phyloP scores from a whole-genome alignment of 371 early-diverging fungal species.

The Synchytrium microbalum region DNA sequence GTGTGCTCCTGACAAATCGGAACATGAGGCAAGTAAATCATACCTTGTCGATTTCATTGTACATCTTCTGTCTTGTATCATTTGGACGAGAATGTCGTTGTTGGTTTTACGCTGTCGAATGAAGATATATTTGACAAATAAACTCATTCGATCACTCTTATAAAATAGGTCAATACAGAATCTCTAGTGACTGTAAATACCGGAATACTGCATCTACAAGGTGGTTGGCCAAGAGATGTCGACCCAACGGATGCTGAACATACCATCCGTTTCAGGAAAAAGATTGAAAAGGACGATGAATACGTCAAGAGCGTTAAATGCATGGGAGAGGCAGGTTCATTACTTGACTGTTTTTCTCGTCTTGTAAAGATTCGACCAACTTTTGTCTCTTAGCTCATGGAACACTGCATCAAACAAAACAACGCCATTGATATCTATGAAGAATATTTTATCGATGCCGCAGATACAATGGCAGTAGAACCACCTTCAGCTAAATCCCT shows the following conservation, averaged over 20 bases:
- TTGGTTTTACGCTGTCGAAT: background rate
- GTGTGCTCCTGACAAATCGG: slow-evolving; percentile 40
- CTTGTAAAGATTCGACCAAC: too few relatives aligned
- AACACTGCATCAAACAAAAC: slow-evolving; percentile 51
- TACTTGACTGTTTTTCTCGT: too few relatives aligned
- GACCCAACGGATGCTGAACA: slow-evolving; percentile 49
- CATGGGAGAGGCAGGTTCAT: slow-evolving; percentile 28
- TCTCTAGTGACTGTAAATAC: slow-evolving; percentile 31
- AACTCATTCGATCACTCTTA: background rate
- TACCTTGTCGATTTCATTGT: background rate
- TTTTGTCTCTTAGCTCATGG: slow-evolving; percentile 35
- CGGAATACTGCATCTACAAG: slow-evolving; percentile 45
- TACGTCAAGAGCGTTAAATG: slow-evolving; percentile 38
- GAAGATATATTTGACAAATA: background rate
- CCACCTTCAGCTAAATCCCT: slow-evolving; percentile 40
- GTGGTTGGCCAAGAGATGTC: slow-evolving; percentile 56
- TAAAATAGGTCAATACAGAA: slow-evolving; percentile 45
- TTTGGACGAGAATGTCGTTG: background rate
- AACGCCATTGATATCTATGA: slow-evolving; percentile 55
- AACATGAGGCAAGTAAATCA: slow-evolving; percentile 40
- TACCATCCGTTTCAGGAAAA: slow-evolving; percentile 48
- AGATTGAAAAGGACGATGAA: slow-evolving; percentile 55
- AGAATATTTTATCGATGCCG: slow-evolving; percentile 42
- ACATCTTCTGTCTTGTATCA: background rate
- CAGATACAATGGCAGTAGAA: slow-evolving; percentile 32